phyloP scores from a whole-genome alignment of 2,329 filamentous ascomycete genomes.

The Colletotrichum graminicola region DNA sequence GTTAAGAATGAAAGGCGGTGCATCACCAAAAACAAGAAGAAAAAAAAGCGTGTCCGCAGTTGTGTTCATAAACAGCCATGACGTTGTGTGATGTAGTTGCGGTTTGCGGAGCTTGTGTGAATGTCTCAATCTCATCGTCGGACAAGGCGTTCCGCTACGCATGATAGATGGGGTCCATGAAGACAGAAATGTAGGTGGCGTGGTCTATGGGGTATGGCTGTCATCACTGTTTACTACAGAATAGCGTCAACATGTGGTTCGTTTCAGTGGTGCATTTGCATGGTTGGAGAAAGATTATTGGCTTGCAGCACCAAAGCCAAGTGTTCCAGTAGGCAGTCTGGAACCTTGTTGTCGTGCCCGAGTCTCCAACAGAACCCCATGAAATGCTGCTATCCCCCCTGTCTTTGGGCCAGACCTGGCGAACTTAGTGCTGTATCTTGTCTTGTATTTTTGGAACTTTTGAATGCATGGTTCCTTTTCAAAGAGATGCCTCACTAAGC shows the following conservation, averaged over 20 bases:
- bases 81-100: conserved; percentile 16
- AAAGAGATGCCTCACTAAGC: neutral
- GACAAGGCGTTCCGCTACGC: conserved; percentile 14
- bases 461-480: neutral
- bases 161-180: conserved; percentile 4
- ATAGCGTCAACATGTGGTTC: conserved; percentile 7
- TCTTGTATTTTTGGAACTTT: neutral
- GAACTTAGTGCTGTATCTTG: neutral
- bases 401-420: conserved; percentile 7
- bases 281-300: conserved; percentile 26
- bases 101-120: conserved; percentile 27
- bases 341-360: conserved; percentile 8
- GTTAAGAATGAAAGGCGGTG: conserved; percentile 24
- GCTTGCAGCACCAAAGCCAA: conserved; percentile 25
- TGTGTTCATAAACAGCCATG: conserved; percentile 14
- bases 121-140: conserved; percentile 23
- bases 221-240: neutral
- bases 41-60: conserved; percentile 47
- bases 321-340: conserved; percentile 33
- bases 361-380: conserved; percentile 37
- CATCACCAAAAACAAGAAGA: conserved; percentile 44
- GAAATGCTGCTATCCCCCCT: conserved; percentile 12
- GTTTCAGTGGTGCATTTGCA: conserved; percentile 33
- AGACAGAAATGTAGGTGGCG: neutral
- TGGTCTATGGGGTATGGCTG: neutral